Percentiles rank a stretch among this genome's conserved stretches.
Conservation (phyloP, 1,139 yeast species). For the Zhuliangozyma blackwelliae region DNA sequence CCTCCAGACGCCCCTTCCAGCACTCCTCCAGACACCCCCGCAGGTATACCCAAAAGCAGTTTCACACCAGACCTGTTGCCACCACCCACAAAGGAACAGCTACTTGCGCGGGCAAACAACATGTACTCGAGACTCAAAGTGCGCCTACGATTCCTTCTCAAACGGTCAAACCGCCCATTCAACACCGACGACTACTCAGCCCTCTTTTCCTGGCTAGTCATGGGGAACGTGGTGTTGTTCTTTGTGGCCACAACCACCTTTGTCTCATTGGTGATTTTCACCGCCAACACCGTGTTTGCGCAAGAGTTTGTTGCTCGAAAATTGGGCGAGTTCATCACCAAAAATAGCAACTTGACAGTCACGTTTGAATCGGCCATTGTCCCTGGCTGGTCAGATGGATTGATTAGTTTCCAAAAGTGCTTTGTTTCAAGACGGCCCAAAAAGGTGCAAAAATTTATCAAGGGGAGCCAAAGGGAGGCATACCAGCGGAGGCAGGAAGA, state of each 20-base stretch:
- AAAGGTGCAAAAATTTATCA: conserved; percentile 45
- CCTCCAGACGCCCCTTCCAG: conserved; percentile 52
- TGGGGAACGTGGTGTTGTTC: conserved; percentile 77
- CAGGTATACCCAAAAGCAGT: background rate
- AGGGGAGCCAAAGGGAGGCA: conserved; percentile 74
- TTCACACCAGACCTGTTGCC: background rate
- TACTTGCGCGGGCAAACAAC: conserved; percentile 49
- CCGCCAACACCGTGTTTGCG: conserved; percentile 82
- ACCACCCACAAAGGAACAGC: conserved; percentile 40
- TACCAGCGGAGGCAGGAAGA: conserved; percentile 41
- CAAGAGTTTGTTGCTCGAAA: conserved; percentile 82
- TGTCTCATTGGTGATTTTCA: conserved; percentile 69
- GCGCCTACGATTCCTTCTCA: conserved; percentile 67
- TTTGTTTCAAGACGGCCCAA: conserved; percentile 83
- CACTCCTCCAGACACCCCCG: conserved; percentile 5
- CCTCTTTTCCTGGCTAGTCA: conserved; percentile 82
- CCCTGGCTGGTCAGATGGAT: conserved; percentile 91
- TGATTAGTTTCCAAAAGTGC: conserved; percentile 77
- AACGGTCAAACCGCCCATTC: conserved; percentile 55
- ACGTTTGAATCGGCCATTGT: conserved; percentile 92
- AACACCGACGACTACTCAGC: conserved; percentile 89
- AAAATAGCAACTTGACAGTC: conserved; percentile 80
- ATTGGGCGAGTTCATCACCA: conserved; percentile 78
- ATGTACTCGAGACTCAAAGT: conserved; percentile 49
- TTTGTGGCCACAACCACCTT: conserved; percentile 88